phyloP scores from a whole-genome alignment of 495 filamentous ascomycete species.

The Mytilinidion resinicola region DNA sequence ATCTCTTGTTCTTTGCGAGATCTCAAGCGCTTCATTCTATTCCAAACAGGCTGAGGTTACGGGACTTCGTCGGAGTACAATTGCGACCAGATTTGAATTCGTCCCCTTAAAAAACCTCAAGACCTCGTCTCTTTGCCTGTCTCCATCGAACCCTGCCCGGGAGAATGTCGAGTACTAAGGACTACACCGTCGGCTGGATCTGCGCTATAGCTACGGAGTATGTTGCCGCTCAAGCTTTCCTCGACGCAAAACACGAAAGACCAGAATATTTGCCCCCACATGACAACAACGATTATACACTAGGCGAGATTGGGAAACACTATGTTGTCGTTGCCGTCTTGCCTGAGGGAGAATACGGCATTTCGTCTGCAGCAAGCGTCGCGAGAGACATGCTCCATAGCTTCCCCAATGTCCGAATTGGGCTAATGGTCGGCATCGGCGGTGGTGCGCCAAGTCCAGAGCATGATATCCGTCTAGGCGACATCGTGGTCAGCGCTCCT shows the following conservation, averaged over 20 bases:
- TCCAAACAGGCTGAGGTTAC: neutral
- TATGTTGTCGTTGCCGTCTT: slow-evolving; percentile 36
- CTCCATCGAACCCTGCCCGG: too few relatives aligned
- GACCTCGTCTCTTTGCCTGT: too few relatives aligned
- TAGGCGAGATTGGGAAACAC: slow-evolving; percentile 35
- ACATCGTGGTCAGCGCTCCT: slow-evolving; percentile 27
- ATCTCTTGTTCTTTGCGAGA: neutral
- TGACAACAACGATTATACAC: slow-evolving; percentile 36
- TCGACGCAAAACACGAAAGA: slow-evolving; percentile 32
- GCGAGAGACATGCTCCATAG: slow-evolving; percentile 13
- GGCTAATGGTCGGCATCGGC: slow-evolving; percentile 19
- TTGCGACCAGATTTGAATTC: too few relatives aligned
- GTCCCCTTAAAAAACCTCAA: too few relatives aligned
- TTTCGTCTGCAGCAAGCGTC: slow-evolving; percentile 12
- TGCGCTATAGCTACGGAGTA: slow-evolving; percentile 34
- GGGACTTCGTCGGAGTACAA: too few relatives aligned
- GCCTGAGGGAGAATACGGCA: slow-evolving; percentile 24
- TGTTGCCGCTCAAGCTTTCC: slow-evolving; percentile 34
- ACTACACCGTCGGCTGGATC: slow-evolving; percentile 40
- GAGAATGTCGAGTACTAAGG: too few relatives aligned
- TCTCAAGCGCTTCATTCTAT: neutral
- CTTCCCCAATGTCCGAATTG: slow-evolving; percentile 13
- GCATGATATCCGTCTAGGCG: slow-evolving; percentile 21
- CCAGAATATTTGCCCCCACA: slow-evolving; percentile 25
- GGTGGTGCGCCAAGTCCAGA: slow-evolving; percentile 14